Evolutionary conservation across 805 yeast species (phyloP).

Genomic region (Myxozyma mucilagina): DNA sequence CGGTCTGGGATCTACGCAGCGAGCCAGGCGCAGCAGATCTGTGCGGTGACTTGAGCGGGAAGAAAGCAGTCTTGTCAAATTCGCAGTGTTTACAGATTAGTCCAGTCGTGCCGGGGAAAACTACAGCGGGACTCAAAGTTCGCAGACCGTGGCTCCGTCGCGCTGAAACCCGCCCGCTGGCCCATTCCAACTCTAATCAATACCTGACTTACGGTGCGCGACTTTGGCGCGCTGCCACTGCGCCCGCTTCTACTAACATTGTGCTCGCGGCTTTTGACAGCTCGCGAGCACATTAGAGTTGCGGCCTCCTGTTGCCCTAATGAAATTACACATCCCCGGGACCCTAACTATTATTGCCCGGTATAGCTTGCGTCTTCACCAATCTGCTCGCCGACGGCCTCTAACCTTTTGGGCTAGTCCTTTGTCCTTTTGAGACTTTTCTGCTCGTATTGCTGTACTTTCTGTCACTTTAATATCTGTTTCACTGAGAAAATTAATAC

Average conservation of each 20-base stretch:
- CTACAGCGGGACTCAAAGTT: background rate
- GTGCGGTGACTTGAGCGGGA: no score
- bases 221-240: background rate
- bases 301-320: background rate
- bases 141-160: background rate
- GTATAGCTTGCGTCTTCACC: background rate
- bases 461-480: no score
- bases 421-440: no score
- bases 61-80: no score
- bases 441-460: no score
- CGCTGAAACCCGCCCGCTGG: background rate
- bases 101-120: background rate
- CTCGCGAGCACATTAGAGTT: slow-evolving; percentile 1
- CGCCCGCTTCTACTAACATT: background rate
- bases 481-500: no score
- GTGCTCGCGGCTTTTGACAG: background rate
- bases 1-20: no score
- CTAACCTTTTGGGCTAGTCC: no score
- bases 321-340: background rate
- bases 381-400: background rate
- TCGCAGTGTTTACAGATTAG: no score
- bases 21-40: no score
- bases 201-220: background rate
- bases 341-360: background rate
- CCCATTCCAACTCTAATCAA: background rate